These are phyloP conservation scores for Protea cynaroides DNA, from an alignment of 164 flowering plant genomes.

Conservation along the genomic window DNA sequence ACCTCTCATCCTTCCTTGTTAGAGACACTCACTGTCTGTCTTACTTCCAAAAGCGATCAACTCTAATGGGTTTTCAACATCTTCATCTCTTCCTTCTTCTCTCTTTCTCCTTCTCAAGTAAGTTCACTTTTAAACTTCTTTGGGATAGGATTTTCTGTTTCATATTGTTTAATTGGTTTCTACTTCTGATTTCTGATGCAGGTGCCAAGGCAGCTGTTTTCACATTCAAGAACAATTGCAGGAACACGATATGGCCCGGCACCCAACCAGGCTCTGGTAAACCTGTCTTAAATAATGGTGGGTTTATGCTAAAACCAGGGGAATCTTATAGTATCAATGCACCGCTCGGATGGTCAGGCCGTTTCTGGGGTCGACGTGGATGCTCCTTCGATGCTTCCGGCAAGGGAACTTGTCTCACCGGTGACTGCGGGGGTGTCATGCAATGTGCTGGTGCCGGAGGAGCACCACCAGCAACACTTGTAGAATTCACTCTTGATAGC, in stretches of 20 bases:
- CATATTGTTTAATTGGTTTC: neutral
- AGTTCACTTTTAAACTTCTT: neutral
- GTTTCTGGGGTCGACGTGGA: constrained; percentile 35
- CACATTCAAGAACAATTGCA: constrained; percentile 33
- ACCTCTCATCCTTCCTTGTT: neutral
- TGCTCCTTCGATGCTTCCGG: constrained; percentile 32
- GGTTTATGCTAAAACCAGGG: constrained; percentile 25
- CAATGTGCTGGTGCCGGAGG: constrained; percentile 41
- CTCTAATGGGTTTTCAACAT: constrained; percentile 1
- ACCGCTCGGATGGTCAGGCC: constrained; percentile 42
- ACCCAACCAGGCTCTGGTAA: constrained; percentile 30
- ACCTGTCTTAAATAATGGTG: constrained; percentile 26
- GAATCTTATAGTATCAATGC: constrained; percentile 8
- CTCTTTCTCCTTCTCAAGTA: constrained; percentile 2
- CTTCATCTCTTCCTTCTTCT: constrained; percentile 6
- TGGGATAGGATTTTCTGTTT: neutral
- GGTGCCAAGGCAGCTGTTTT: constrained; percentile 23
- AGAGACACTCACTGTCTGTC: neutral
- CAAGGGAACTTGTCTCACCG: constrained; percentile 29
- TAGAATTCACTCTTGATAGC: constrained; percentile 34
- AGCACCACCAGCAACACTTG: constrained; percentile 36
- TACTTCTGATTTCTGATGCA: constrained; percentile 5
- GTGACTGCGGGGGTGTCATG: constrained; percentile 36
- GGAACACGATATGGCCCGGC: constrained; percentile 37
- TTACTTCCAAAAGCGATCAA: neutral